Evolutionary conservation across 768 basidiomycete genomes (phyloP), one percentile per base, ranked within the genome.

Genomic region (Tylopilus vinaceipallidus): DNA sequence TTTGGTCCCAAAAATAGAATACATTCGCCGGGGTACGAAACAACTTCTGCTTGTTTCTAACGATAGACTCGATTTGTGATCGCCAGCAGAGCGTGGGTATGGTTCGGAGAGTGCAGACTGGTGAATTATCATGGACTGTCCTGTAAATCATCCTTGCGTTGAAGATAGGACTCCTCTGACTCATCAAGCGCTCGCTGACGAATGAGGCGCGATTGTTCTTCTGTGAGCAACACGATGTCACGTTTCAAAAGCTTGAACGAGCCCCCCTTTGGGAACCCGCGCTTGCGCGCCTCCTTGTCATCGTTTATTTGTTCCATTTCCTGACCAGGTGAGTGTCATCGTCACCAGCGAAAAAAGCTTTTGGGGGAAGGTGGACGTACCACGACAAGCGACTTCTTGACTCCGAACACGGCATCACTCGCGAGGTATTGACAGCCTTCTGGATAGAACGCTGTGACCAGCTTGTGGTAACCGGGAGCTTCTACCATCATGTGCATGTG

Each of bases 391-490:
- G 86, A 88, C 41, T 78, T 77, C 67, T 89, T 89, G 20, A 88
- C 90, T 10, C 91, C 90, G 66, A 92, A 91, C 3, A 92, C 88
- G 11, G 80, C 75, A 61, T 93, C 91, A 51, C 82, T 88, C 6
- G 67, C 67, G 20, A 92, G 52, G 59, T 79, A 91, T 3, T 72
- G 64, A 56, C 90, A 86, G 5, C 81, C 83, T 47, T 85, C 79
- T 13, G 85, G 82, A 64, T 88, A 94, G 10, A 91, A 64, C 2
- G 90, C 82, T 0, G 90, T 92, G 16, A 75, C 71, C 19, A 94
- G 78, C 37, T 79, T 85, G 61, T 82, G 82, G 65, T 75, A 91
- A 26, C 88, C 89, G 4, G 79, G 77, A 0, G 88, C 87, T 45
- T 83, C 69, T 47, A 91, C 73, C 72, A 82, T 75, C 52, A 92